Evolutionary conservation across 345 rosid species (phyloP).

Genomic region (Citrus reticulata): DNA sequence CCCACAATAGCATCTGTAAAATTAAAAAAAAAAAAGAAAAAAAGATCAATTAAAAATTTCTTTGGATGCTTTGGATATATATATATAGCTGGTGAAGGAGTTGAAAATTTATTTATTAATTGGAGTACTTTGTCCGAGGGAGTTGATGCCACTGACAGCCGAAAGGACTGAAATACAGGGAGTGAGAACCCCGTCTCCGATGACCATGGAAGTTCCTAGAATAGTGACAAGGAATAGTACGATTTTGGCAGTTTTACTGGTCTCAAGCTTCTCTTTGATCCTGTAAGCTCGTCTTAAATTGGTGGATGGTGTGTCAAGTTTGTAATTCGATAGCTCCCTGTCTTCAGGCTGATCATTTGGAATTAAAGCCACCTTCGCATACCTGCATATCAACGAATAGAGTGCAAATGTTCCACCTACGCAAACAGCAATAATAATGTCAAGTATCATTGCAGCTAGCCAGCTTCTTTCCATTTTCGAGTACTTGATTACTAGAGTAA

Average conservation of each 20-base stretch:
- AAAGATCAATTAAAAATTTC: too few species aligned
- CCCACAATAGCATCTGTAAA: constrained; percentile 63
- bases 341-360: constrained; percentile 49
- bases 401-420: constrained; percentile 66
- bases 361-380: constrained; percentile 41
- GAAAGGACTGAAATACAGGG: constrained; percentile 68
- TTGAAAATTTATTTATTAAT: too few species aligned
- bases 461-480: too few species aligned
- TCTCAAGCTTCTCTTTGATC: constrained; percentile 22
- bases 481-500: too few species aligned
- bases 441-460: too few species aligned
- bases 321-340: constrained; percentile 38
- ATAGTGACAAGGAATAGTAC: constrained; percentile 32
- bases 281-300: constrained; percentile 5
- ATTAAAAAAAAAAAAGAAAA: too few species aligned
- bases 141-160: constrained; percentile 65
- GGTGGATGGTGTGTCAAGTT: constrained; percentile 21
- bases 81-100: too few species aligned
- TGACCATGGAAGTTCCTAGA: constrained; percentile 56
- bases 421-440: not conserved
- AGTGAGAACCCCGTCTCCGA: constrained; percentile 57
- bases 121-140: constrained; percentile 53
- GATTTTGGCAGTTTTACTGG: constrained; percentile 16
- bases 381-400: constrained; percentile 52
- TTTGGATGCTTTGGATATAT: not conserved